Base-by-base conservation (phyloP, 169 alveolate species). In the Plasmodium adleri region DNA sequence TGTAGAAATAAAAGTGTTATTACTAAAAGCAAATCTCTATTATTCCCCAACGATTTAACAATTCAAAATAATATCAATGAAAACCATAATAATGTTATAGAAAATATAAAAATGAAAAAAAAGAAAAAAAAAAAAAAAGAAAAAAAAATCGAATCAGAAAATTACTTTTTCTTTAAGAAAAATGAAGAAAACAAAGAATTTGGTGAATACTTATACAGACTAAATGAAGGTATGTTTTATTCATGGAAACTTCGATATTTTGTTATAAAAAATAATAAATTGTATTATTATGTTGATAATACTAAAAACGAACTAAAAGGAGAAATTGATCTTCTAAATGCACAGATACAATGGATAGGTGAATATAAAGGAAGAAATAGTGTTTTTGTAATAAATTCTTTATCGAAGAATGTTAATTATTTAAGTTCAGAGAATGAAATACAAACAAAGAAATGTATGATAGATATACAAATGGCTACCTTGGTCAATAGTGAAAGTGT, bases 291-390 rank as follows among this genome's bases (percentile, higher is more conserved):
- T 17, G 22, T 63, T 12, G 39, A 70, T 49, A 15, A 70, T 20
- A 24, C 10, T 15, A 76, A 28, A 45, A 76, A 54, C 10, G 75
- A 74, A 13, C 91, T 94, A 13, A 88, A 88, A 74, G 93, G 64
- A 10, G 83, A 90, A 43, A 73, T 92, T 20, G 24, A 54, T 45
- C 50, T 93, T 43, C 22, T 76, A 22, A 71, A 88, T 62, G 86
- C 94, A 0, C 78, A 93, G 62, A 68, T 88, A 52, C 80, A 68
- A 10, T 92, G 95, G 93, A 88, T 92, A 9, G 96, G 95, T n/a
- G 88, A 92, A 22, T 92, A 92, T 80, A 88, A 87, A 86, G 89
- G 93, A 43, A 87, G 96, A 39, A 63, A 78, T 32, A 60, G 72
- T 56, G 93, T 92, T 6, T 87, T 93, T 59, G 62, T 93, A 15